Evolutionary conservation across 768 basidiomycete species (phyloP).

Genomic region (Sistotremastrum niveocremeum): DNA sequence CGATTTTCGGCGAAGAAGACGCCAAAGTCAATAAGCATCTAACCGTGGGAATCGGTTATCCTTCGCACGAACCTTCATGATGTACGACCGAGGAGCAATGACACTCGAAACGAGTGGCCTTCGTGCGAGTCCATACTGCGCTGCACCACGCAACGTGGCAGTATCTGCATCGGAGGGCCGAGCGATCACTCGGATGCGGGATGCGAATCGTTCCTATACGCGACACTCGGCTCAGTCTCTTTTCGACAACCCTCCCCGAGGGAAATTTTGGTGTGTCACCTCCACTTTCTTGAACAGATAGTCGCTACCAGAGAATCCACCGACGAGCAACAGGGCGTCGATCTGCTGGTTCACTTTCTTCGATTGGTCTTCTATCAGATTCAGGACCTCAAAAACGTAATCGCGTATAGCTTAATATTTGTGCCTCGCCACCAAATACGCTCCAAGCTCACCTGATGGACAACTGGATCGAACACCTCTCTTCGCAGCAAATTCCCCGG

Average conservation of each 20-base stretch:
- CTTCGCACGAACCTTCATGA: constrained; percentile 53
- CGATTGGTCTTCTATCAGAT: constrained; percentile 67
- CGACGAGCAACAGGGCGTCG: constrained; percentile 79
- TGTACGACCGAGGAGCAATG: constrained; percentile 70
- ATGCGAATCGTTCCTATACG: constrained; percentile 47
- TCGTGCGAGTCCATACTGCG: constrained; percentile 71
- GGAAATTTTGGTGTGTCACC: constrained; percentile 25
- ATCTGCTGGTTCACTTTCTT: constrained; percentile 53
- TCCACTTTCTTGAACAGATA: constrained; percentile 72
- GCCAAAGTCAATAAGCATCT: constrained; percentile 2
- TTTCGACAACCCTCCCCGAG: not conserved
- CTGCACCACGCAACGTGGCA: constrained; percentile 79
- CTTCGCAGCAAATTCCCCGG: constrained; percentile 66
- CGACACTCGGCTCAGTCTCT: not conserved
- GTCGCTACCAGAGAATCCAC: constrained; percentile 76
- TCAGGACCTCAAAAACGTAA: constrained; percentile 41
- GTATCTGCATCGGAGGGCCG: constrained; percentile 82
- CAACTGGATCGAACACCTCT: constrained; percentile 82
- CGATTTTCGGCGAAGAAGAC: not conserved
- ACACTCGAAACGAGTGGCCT: constrained; percentile 67
- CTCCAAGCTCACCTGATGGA: constrained; percentile 44
- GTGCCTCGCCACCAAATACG: not conserved
- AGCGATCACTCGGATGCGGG: constrained; percentile 59
- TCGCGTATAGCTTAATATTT: not conserved
- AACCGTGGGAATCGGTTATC: too few species aligned